These are phyloP conservation scores for Aspergillus nomiae DNA, from an alignment of 2,329 filamentous ascomycete species.

Conservation along the genomic window DNA sequence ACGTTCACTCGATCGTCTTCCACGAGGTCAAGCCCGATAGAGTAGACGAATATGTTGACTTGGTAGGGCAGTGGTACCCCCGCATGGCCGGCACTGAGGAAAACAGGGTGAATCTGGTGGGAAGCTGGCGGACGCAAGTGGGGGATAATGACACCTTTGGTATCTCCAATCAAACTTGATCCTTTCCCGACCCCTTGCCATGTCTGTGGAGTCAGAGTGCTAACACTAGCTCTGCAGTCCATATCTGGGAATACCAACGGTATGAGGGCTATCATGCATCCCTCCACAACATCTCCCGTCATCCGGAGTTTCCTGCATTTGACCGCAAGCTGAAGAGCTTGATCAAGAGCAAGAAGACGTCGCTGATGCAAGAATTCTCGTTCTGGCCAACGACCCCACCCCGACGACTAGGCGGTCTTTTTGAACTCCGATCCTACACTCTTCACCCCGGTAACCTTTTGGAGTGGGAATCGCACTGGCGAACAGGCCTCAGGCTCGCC, in stretches of 20 bases:
- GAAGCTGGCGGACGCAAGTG: conserved; percentile 97
- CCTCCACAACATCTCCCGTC: conserved; percentile 77
- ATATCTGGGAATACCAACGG: conserved; percentile 99
- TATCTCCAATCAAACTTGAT: conserved; percentile 49
- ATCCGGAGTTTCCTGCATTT: conserved; percentile 82
- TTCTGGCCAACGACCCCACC: conserved; percentile 98
- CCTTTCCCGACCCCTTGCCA: not conserved
- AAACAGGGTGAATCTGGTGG: conserved; percentile 94
- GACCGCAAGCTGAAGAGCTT: conserved; percentile 82
- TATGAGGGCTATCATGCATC: conserved; percentile 96
- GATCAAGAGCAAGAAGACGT: conserved; percentile 81
- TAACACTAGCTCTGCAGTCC: conserved; percentile 64
- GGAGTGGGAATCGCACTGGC: conserved; percentile 99
- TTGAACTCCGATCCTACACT: conserved; percentile 95
- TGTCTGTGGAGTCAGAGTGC: conserved; percentile 15
- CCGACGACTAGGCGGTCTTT: conserved; percentile 84
- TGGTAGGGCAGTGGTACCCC: conserved; percentile 91
- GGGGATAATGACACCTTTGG: conserved; percentile 96
- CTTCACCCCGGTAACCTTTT: conserved; percentile 92
- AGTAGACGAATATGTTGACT: conserved; percentile 88
- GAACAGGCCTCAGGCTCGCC: conserved; percentile 85
- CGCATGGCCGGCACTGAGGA: conserved; percentile 79
- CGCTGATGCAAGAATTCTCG: conserved; percentile 98
- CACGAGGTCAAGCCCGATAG: conserved; percentile 95
- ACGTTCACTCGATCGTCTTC: conserved; percentile 96